Evolutionary conservation across 1,139 yeast genomes (phyloP).

Genomic region (Nakaseomyces sp.): DNA sequence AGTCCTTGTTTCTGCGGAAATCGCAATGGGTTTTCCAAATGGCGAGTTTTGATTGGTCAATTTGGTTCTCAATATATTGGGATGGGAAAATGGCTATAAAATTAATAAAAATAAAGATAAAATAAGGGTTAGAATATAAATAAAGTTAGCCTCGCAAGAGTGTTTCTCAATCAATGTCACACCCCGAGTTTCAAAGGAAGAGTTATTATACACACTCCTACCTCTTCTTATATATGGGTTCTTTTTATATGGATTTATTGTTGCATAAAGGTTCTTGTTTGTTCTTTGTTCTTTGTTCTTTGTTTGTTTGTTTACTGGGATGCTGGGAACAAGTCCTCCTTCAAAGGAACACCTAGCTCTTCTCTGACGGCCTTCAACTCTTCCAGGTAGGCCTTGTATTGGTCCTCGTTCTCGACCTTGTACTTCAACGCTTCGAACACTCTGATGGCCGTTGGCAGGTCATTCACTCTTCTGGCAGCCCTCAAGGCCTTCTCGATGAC

Average conservation of each 20-base stretch:
- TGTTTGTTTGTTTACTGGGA: background rate
- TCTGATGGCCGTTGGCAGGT: conserved; percentile 97
- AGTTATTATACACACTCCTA: too few relatives aligned
- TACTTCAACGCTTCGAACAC: conserved; percentile 89
- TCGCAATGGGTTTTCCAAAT: too few relatives aligned
- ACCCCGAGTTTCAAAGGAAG: background rate
- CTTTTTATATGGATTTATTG: background rate
- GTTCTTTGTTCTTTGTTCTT: conserved; percentile 42
- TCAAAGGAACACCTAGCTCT: conserved; percentile 88
- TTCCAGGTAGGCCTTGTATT: conserved; percentile 90
- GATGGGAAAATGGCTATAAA: too few relatives aligned
- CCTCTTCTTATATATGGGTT: too few relatives aligned
- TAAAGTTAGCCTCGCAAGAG: background rate
- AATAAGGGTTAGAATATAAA: conserved; percentile 4
- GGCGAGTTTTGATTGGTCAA: background rate
- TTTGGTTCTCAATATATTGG: too few relatives aligned
- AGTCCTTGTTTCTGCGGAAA: too few relatives aligned
- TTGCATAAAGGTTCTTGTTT: conserved; percentile 36
- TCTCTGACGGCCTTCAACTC: conserved; percentile 87
- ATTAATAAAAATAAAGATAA: too few relatives aligned
- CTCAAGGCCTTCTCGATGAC: conserved; percentile 92
- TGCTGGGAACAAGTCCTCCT: conserved; percentile 69
- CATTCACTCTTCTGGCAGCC: conserved; percentile 98
- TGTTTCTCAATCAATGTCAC: background rate
- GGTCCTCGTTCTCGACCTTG: conserved; percentile 90